Percentiles rank a stretch among this genome's conserved stretches.
These are phyloP conservation scores for Dactylella cylindrospora DNA, from an alignment of 2,329 filamentous ascomycete species.

Conservation along the genomic window DNA sequence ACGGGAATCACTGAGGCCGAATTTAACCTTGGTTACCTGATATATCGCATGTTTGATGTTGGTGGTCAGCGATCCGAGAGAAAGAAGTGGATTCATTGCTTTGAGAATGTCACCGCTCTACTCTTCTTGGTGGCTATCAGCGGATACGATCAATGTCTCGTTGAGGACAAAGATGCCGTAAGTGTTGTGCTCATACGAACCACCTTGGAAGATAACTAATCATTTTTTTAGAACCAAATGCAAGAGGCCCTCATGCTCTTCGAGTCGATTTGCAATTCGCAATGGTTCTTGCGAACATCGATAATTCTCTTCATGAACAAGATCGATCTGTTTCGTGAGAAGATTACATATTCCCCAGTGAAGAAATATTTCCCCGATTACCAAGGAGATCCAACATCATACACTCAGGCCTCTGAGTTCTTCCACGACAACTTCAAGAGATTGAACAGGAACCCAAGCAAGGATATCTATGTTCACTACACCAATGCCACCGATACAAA, in stretches of 20 bases:
- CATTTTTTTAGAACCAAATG: conserved; percentile 73
- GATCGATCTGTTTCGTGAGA: conserved; percentile 80
- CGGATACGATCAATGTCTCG: conserved; percentile 92
- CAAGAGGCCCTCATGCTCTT: conserved; percentile 85
- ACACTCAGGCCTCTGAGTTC: conserved; percentile 74
- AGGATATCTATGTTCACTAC: conserved; percentile 63
- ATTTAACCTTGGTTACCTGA: conserved; percentile 87
- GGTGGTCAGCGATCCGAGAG: conserved; percentile 88
- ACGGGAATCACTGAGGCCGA: conserved; percentile 95
- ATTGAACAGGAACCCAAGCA: conserved; percentile 65
- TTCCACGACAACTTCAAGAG: conserved; percentile 79
- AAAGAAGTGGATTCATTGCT: conserved; percentile 97
- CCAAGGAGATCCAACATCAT: conserved; percentile 69
- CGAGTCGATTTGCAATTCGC: conserved; percentile 80
- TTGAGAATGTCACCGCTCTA: conserved; percentile 88
- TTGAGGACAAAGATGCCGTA: conserved; percentile 95
- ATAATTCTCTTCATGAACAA: conserved; percentile 86
- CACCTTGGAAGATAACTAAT: not conserved
- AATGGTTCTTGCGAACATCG: conserved; percentile 80
- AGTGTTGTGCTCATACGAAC: conserved; percentile 52
- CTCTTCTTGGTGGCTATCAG: conserved; percentile 94
- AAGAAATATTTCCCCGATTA: conserved; percentile 77
- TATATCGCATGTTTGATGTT: conserved; percentile 96
- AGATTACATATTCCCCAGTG: conserved; percentile 70
- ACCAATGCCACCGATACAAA: conserved; percentile 68